A percentile compares a stretch with the other conserved stretches of the same genome.
phyloP scores from a whole-genome alignment of 768 basidiomycete species.

The Russula sp. region DNA sequence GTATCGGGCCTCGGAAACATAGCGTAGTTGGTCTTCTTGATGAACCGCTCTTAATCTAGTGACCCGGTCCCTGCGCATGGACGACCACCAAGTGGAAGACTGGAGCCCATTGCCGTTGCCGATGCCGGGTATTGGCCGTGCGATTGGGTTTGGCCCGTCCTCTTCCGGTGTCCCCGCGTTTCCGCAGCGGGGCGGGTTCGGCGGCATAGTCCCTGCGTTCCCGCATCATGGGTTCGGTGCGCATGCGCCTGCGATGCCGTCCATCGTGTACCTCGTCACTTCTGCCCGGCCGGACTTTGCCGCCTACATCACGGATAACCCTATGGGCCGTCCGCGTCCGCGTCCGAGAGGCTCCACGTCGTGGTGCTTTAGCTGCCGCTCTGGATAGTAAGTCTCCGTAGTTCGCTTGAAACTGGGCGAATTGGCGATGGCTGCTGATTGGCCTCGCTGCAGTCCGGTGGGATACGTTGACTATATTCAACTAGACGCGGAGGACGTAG shows the following conservation, averaged over 20 bases:
- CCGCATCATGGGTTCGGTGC: slow-evolving; percentile 7
- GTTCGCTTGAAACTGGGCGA: not conserved
- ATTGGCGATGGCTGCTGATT: not conserved
- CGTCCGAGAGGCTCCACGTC: slow-evolving; percentile 13
- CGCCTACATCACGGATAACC: slow-evolving; percentile 20
- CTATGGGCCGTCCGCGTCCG: slow-evolving; percentile 17
- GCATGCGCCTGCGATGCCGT: not conserved
- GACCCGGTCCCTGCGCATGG: slow-evolving; percentile 4
- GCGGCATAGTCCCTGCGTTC: not conserved
- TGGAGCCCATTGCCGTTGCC: slow-evolving; percentile 11
- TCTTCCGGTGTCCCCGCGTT: not conserved
- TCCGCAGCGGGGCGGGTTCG: slow-evolving; percentile 2
- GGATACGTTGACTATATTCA: slow-evolving; percentile 20
- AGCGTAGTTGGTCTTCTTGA: not conserved
- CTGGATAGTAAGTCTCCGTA: slow-evolving; percentile 12
- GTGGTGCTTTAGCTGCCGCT: slow-evolving; percentile 18
- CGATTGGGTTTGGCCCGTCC: not conserved
- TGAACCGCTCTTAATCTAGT: slow-evolving; percentile 1
- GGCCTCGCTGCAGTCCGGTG: slow-evolving; percentile 5
- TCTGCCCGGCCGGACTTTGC: slow-evolving; percentile 8
- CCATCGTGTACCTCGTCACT: slow-evolving; percentile 20
- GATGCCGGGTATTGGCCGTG: not conserved
- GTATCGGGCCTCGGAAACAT: not conserved
- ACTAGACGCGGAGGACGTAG: slow-evolving; percentile 18
- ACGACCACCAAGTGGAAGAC: slow-evolving; percentile 15